phyloP scores from a whole-genome alignment of 2,329 filamentous ascomycete genomes.

The Stemphylium beticola region DNA sequence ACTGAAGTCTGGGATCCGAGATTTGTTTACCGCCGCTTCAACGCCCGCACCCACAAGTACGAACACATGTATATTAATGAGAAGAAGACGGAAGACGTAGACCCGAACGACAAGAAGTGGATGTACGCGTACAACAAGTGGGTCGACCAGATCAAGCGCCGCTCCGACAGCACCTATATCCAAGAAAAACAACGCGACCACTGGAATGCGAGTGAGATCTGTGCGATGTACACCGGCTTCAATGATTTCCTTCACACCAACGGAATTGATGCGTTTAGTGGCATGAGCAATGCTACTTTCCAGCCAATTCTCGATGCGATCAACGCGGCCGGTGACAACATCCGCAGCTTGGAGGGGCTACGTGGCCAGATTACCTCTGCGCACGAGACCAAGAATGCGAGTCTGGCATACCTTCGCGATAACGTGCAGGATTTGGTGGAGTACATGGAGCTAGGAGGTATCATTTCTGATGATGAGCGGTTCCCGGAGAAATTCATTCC shows the following conservation, averaged over 20 bases:
- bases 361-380: constrained; percentile 4
- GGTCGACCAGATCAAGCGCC: constrained; percentile 9
- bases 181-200: constrained; percentile 1
- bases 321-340: background rate
- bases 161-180: background rate
- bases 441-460: background rate
- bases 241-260: constrained; percentile 2
- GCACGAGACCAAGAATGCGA: constrained; percentile 1
- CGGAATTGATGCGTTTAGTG: constrained; percentile 1
- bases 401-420: constrained; percentile 9
- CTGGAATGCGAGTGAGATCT: constrained; percentile 1
- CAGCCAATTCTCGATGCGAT: background rate
- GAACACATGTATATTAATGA: background rate
- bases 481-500: constrained; percentile 4
- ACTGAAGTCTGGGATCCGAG: background rate
- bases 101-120: constrained; percentile 6
- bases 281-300: background rate
- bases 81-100: background rate
- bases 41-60: constrained; percentile 4
- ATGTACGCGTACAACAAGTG: constrained; percentile 9
- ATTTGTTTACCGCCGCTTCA: constrained; percentile 5
- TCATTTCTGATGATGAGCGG: background rate
- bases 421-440: background rate
- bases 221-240: constrained; percentile 7
- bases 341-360: background rate